These are phyloP conservation scores for Ogataea nitratoaversa DNA, from an alignment of 805 yeast genomes.

Conservation along the genomic window DNA sequence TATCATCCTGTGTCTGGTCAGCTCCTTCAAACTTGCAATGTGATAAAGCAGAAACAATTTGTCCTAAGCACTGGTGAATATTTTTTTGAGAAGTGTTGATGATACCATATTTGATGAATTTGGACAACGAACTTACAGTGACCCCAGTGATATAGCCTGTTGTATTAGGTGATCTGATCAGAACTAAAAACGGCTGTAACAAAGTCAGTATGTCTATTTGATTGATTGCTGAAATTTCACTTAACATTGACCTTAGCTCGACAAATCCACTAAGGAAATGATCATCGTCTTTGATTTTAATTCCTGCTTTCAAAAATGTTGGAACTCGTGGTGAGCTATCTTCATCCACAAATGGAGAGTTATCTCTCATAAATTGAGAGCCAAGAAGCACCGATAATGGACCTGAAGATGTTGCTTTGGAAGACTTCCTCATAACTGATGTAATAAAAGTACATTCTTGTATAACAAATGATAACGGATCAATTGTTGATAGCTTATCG, in stretches of 20 bases:
- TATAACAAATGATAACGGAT: conserved; percentile 76
- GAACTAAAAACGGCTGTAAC: conserved; percentile 80
- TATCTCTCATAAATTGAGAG: conserved; percentile 36
- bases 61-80: conserved; percentile 53
- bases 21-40: conserved; percentile 96
- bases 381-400: conserved; percentile 86
- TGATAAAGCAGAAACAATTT: conserved; percentile 71
- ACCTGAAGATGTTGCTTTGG: conserved; percentile 54
- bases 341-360: conserved; percentile 26
- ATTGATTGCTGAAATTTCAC: conserved; percentile 47
- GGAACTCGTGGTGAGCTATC: conserved; percentile 25
- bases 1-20: conserved; percentile 88
- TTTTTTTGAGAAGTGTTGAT: conserved; percentile 53
- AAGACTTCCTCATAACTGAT: conserved; percentile 84
- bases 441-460: conserved; percentile 85
- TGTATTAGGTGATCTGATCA: conserved; percentile 78
- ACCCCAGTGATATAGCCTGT: conserved; percentile 82
- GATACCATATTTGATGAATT: conserved; percentile 66
- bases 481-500: conserved; percentile 40
- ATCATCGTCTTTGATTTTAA: conserved; percentile 34
- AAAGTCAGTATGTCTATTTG: conserved; percentile 69
- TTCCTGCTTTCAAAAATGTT: conserved; percentile 18
- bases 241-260: conserved; percentile 68
- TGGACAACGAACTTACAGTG: conserved; percentile 71
- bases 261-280: conserved; percentile 77